Evolutionary conservation across 345 rosid genomes (phyloP), one percentile per base, ranked within the genome.

Genomic region (Linum lewisii): DNA sequence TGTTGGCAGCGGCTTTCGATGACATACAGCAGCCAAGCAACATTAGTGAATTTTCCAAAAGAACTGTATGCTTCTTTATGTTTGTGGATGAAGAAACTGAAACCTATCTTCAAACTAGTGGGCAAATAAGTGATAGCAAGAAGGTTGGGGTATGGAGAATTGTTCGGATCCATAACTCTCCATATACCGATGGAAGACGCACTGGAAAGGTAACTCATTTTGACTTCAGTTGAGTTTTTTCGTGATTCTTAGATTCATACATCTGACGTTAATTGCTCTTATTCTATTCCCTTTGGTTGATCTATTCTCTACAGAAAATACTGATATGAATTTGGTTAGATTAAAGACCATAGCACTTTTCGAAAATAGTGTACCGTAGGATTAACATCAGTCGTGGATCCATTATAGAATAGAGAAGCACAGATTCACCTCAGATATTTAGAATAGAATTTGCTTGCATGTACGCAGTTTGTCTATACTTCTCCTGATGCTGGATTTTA

Each of bases 1-100:
- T 45, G 63, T 53, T 60, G 58, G 57, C 82, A 93, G 99, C 90
- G 62, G 96, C 96, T 60, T 94, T 94, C 63, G 99, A 94, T 72
- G 77, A 75, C 63, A 81, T 94, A 67, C 85, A 94, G 72, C 90
- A 85, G 70, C 99, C 99, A 18, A 66, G 69, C 66, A 84, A 87
- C 68, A 81, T 90, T 56, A 84, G 97, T 71, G 86, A 85, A 51
- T 75, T 85, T 65, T 75, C 97, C 56, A 86, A 63, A 74, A 67
- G 81, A 66, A 87, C 86, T 26, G 81, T 87, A 57, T 94, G 97
- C 74, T 94, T 94, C 75, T 87, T 75, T 66, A 84, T 94, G 95
- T 94, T 94, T 70, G 93, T 85, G 54, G 99, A 90, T 79, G 95
- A 94, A 78, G 85, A 83, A 74, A 94, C 99, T 51, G 92, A 90